These are phyloP conservation scores for Cercophora scortea DNA, from an alignment of 495 filamentous ascomycete genomes.

Conservation along the genomic window DNA sequence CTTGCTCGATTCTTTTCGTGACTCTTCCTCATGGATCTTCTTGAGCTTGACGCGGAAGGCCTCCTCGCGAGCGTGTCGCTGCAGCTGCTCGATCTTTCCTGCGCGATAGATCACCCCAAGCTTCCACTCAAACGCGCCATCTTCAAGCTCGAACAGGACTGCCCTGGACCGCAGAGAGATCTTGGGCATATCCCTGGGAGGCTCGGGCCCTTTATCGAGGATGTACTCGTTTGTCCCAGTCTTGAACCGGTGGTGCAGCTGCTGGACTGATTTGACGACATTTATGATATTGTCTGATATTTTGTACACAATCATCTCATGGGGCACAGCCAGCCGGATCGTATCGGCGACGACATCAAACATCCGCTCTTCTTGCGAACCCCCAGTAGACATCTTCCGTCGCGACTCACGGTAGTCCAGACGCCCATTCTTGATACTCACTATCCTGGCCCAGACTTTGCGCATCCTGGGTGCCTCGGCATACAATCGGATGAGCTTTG, in stretches of 20 bases:
- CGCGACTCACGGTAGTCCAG: constrained; percentile 71
- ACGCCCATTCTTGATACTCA: constrained; percentile 72
- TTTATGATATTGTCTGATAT: constrained; percentile 91
- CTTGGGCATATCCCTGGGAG: constrained; percentile 76
- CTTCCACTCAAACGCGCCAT: constrained; percentile 97
- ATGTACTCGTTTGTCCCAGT: constrained; percentile 83
- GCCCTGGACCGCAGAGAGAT: constrained; percentile 74
- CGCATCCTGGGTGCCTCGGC: constrained; percentile 76
- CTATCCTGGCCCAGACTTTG: constrained; percentile 73
- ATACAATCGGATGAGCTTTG: constrained; percentile 73
- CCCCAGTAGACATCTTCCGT: constrained; percentile 53
- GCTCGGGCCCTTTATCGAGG: constrained; percentile 71
- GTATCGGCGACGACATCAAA: constrained; percentile 81
- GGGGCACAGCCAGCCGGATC: constrained; percentile 83
- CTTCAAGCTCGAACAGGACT: constrained; percentile 84
- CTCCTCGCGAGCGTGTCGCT: constrained; percentile 81
- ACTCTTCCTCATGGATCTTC: constrained; percentile 62
- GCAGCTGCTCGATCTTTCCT: constrained; percentile 80
- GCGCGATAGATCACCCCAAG: constrained; percentile 84
- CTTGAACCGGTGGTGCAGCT: constrained; percentile 84
- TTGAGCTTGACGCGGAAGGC: constrained; percentile 82
- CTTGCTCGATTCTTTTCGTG: constrained; percentile 41
- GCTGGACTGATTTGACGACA: constrained; percentile 74
- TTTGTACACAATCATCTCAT: constrained; percentile 84
- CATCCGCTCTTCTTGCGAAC: constrained; percentile 63